Evolutionary conservation across 2,329 filamentous ascomycete species (phyloP).

Genomic region (Trichoderma citrinoviride): DNA sequence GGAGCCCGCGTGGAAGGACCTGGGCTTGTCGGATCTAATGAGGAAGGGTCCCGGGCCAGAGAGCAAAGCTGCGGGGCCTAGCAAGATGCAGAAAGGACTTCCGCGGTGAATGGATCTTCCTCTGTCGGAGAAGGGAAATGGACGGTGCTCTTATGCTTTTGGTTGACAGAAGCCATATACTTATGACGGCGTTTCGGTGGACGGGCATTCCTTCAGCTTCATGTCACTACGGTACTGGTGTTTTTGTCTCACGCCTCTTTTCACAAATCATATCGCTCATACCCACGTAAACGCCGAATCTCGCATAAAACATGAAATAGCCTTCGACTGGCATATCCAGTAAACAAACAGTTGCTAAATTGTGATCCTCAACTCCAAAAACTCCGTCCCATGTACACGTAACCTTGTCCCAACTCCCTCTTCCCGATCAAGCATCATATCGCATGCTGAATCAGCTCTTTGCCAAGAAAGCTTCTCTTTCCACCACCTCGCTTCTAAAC

Average conservation of each 20-base stretch:
- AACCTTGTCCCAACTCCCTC: constrained; percentile 6
- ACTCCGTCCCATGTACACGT: constrained; percentile 24
- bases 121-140: background rate
- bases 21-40: constrained; percentile 71
- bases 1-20: constrained; percentile 75
- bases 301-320: background rate
- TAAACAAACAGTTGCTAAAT: constrained; percentile 6
- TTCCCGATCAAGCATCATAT: background rate
- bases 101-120: constrained; percentile 25
- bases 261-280: background rate
- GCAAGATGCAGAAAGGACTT: constrained; percentile 23
- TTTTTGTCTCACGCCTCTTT: background rate
- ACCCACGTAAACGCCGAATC: background rate
- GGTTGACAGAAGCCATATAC: background rate
- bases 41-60: constrained; percentile 51
- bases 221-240: background rate
- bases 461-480: constrained; percentile 80
- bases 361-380: constrained; percentile 23
- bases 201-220: background rate
- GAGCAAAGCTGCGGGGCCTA: constrained; percentile 12
- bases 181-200: constrained; percentile 2
- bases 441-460: constrained; percentile 42
- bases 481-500: constrained; percentile 86
- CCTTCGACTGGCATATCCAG: background rate
- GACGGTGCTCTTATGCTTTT: background rate